These are phyloP conservation scores for Kodamaea ohmeri DNA, from an alignment of 1,139 yeast species.

Conservation along the genomic window DNA sequence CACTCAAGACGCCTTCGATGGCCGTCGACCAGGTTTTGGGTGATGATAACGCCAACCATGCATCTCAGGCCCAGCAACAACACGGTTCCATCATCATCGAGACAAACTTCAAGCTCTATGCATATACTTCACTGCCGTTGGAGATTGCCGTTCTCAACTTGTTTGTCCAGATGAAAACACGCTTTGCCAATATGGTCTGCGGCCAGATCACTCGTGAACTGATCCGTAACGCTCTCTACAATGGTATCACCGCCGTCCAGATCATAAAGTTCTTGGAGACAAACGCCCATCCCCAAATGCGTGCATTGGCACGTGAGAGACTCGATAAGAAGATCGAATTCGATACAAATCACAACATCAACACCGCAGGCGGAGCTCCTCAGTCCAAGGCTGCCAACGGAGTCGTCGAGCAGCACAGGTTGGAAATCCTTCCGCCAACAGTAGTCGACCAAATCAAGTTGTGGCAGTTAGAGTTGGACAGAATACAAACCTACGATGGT, in stretches of 20 bases:
- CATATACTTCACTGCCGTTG: conserved; percentile 91
- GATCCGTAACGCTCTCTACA: conserved; percentile 73
- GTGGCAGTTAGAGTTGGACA: conserved; percentile 95
- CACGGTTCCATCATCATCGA: conserved; percentile 80
- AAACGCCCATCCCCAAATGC: conserved; percentile 95
- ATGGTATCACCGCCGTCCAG: conserved; percentile 95
- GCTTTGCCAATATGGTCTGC: conserved; percentile 89
- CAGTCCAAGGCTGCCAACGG: conserved; percentile 32
- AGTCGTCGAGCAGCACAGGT: conserved; percentile 37
- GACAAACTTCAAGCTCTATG: conserved; percentile 89
- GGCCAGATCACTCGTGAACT: conserved; percentile 94
- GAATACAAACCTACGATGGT: conserved; percentile 87
- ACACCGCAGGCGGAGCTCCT: conserved; percentile 47
- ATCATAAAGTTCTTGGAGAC: conserved; percentile 83
- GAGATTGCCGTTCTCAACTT: conserved; percentile 90
- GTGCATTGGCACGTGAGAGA: conserved; percentile 63
- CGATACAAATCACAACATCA: conserved; percentile 55
- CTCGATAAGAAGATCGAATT: conserved; percentile 65
- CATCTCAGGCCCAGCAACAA: conserved; percentile 20
- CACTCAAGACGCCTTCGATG: conserved; percentile 65
- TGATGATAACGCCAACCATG: conserved; percentile 22
- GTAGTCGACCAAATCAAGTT: conserved; percentile 91
- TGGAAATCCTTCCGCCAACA: conserved; percentile 85
- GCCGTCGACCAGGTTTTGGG: conserved; percentile 60
- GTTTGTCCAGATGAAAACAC: conserved; percentile 77